Base-by-base conservation (phyloP, 2,329 filamentous ascomycete genomes). In the Dryadomyces sulphureus region DNA sequence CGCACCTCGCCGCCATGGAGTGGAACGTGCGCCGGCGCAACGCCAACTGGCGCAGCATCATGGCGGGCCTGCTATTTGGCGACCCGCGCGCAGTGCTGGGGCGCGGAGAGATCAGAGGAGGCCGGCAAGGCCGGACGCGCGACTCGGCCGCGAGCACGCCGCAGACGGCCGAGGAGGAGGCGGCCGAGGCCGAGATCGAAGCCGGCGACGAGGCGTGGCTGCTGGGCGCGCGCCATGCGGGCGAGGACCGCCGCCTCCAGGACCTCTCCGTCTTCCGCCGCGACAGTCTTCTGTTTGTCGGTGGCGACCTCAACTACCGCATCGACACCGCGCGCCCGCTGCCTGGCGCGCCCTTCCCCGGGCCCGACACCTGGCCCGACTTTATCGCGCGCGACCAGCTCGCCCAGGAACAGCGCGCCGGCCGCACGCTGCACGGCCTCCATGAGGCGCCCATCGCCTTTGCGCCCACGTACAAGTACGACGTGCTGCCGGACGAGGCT, bases 271-370 rank as follows among this genome's bases (percentile, higher is more conserved):
- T 96, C 47, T 95, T 89, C 66, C 77, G 75, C 43, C 77, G 85
- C 1, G 73, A 72, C 4, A 79, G 79, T 4, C 79, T 94, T 59
- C 68, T 95, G 1, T 94, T 96, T 60, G 70, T 96, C 41, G 83
- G 81, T 0, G 92, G 92, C 21, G 92, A 98, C 61, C 73, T 98
- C 49, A 98, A 98, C 68, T 98, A 98, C 64, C 83, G 92, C 54
- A 93, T 90, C 17, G 77, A 80, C 7, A 73, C 79, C 50, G 72
- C 69, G 1, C 66, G 72, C 0, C 88, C 89, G 0, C 65, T 69
- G 0, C 66, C 73, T 0, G 63, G 69, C 2, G 79, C 84, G 43
- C 68, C 56, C 43, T 87, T 73, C 75, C 92, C 54, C 61, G 81
- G 60, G 66, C 70, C 57, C 55, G 72, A 63, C 55, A 77, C 90